A percentile compares a stretch with the other conserved stretches of the same genome.
Evolutionary conservation across 140 eudicot species (phyloP).

Genomic region (Cichorium intybus): DNA sequence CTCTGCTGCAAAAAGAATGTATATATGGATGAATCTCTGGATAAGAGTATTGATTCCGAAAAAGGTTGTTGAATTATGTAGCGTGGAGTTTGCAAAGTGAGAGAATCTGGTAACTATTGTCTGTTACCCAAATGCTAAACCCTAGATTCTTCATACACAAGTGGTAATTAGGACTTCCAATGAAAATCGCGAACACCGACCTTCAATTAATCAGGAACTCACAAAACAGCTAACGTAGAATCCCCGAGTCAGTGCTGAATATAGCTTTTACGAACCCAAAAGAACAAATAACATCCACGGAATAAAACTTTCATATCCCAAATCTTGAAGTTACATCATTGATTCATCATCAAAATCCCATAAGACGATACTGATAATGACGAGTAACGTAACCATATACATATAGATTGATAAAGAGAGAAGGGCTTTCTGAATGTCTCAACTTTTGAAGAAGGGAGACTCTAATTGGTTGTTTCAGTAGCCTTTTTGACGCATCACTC

Average conservation of each 20-base stretch:
- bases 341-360: constrained; percentile 20
- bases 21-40: constrained; percentile 24
- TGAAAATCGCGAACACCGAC: constrained; percentile 10
- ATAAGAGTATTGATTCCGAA: constrained; percentile 23
- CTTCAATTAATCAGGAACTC: constrained; percentile 10
- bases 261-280: constrained; percentile 21
- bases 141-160: constrained; percentile 24
- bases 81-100: constrained; percentile 31
- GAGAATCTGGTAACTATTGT: constrained; percentile 25
- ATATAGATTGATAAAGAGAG: constrained; percentile 13
- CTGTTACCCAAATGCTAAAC: constrained; percentile 27
- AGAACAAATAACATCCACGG: constrained; percentile 4
- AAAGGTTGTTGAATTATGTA: constrained; percentile 9
- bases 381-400: constrained; percentile 3
- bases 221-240: background rate
- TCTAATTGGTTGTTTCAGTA: constrained; percentile 14
- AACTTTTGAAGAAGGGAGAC: constrained; percentile 20
- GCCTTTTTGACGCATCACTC: constrained; percentile 13
- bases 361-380: constrained; percentile 1
- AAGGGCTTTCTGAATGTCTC: constrained; percentile 16
- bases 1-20: constrained; percentile 18
- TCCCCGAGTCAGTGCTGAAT: background rate
- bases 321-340: constrained; percentile 16
- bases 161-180: background rate
- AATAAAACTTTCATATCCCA: background rate